Percentiles rank a stretch among this genome's conserved stretches.
Evolutionary conservation across 768 basidiomycete species (phyloP).

Genomic region (Tylopilus felleus): DNA sequence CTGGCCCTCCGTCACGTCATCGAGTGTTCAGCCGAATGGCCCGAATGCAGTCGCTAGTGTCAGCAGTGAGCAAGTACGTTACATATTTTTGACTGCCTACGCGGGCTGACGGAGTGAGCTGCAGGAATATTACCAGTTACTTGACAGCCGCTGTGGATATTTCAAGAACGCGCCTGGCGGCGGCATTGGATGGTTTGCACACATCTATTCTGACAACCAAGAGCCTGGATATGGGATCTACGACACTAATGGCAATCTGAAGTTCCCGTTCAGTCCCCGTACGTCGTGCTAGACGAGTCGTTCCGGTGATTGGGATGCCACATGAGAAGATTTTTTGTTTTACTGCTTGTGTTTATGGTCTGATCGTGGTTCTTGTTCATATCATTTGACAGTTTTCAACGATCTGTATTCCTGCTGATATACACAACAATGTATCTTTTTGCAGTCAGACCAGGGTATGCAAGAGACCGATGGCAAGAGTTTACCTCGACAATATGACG

Average conservation of each 20-base stretch:
- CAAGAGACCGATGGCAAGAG: not conserved
- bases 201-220: slow-evolving; percentile 67
- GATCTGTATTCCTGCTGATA: slow-evolving; percentile 6
- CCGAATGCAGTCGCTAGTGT: slow-evolving; percentile 56
- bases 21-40: slow-evolving; percentile 64
- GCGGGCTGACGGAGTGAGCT: not conserved
- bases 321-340: not conserved
- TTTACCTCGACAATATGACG: slow-evolving; percentile 18
- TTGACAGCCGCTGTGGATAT: slow-evolving; percentile 60
- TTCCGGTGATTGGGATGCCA: not conserved
- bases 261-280: slow-evolving; percentile 62
- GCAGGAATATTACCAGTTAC: slow-evolving; percentile 53
- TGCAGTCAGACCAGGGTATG: not conserved
- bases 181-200: slow-evolving; percentile 79
- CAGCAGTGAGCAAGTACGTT: slow-evolving; percentile 52
- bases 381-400: not conserved
- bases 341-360: not conserved
- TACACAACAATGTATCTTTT: not conserved
- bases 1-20: slow-evolving; percentile 67
- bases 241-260: slow-evolving; percentile 41
- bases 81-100: slow-evolving; percentile 9
- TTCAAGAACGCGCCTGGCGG: slow-evolving; percentile 58
- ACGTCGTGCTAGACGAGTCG: slow-evolving; percentile 48
- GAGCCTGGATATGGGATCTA: slow-evolving; percentile 73
- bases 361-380: not conserved